Base-by-base conservation (phyloP, 805 yeast genomes). In the Yamadazyma takamatsuzukensis region DNA sequence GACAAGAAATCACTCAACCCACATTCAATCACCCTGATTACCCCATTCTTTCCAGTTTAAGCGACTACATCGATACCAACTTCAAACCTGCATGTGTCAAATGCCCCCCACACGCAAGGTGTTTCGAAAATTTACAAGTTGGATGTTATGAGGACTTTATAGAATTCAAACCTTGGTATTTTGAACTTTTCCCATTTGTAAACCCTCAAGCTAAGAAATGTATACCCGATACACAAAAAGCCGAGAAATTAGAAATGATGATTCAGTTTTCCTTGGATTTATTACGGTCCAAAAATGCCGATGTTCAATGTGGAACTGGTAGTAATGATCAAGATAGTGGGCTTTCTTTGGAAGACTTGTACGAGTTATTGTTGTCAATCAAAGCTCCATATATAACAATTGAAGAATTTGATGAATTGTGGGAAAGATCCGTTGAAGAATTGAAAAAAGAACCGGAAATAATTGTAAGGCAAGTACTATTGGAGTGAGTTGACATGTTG, bases 61-160 rank as follows among this genome's bases (percentile, higher is more conserved):
- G 82, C 25, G 46, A 55, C 0, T 57, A 62, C 36, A 54, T 83
- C 36, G 74, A 72, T 30, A 36, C 50, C 0, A 19, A 19, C 11
- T 52, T 70, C 30, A 70, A 70, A 30, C 94, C 95, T 2, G 27
- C 44, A 0, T 90, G 98, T 60, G 59, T 73, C 4, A 74, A 74
- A 16, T 90, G 97, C 52, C 97, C 97, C 2, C 72, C 68, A 3
- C 80, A 89, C 58, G 93, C 89, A 0, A 64, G 74, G 23, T 90
- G 97, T 58, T 76, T 70, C 42, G 74, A 77, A 15, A 53, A 68
- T 27, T 63, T 83, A 46, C 63, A 70, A 32, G 49, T 84, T 6
- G 77, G 72, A 36, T 90, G 98, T 57, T 78, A 75, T 45, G 79
- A 78, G 27, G 95, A 81, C 36, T 83, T 65, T 50, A 53, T 74